A percentile compares a stretch with the other conserved stretches of the same genome.
These are phyloP conservation scores for Pterocarpus santalinus DNA, from an alignment of 306 rosid genomes.

Conservation along the genomic window DNA sequence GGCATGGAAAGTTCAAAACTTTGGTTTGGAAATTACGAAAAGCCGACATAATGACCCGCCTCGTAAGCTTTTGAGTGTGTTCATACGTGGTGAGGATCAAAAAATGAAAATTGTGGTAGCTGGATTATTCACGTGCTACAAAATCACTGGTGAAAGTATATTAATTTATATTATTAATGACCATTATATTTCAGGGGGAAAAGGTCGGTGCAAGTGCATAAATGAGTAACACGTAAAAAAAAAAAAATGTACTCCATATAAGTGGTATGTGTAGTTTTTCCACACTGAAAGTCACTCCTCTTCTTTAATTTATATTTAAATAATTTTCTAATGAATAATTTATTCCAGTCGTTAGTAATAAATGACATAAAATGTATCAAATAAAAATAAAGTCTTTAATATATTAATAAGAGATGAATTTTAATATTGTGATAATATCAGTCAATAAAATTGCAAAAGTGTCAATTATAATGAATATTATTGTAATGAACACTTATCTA, in stretches of 20 bases:
- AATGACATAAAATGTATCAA: not conserved
- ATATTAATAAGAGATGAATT: not conserved
- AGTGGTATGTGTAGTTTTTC: not conserved
- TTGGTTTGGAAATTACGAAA: not conserved
- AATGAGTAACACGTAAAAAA: too few relatives aligned
- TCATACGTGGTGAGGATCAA: constrained; percentile 41
- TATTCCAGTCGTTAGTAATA: not conserved
- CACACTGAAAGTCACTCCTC: not conserved
- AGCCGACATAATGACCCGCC: constrained; percentile 18
- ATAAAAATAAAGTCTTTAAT: not conserved
- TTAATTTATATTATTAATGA: not conserved
- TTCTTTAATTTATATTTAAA: not conserved
- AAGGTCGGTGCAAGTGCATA: constrained; percentile 16
- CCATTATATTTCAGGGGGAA: not conserved
- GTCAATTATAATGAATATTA: too few relatives aligned
- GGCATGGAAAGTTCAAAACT: constrained; percentile 17
- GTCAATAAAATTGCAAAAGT: too few relatives aligned
- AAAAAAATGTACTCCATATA: too few relatives aligned
- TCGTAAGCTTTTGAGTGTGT: constrained; percentile 39
- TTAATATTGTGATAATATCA: too few relatives aligned
- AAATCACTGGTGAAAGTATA: constrained; percentile 1
- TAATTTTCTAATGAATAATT: not conserved
- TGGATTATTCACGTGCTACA: constrained; percentile 25
- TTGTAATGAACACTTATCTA: too few relatives aligned
- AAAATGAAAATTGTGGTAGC: not conserved